These are phyloP conservation scores for Amesomyces nigricolor DNA, from an alignment of 2,329 filamentous ascomycete genomes.

Conservation along the genomic window DNA sequence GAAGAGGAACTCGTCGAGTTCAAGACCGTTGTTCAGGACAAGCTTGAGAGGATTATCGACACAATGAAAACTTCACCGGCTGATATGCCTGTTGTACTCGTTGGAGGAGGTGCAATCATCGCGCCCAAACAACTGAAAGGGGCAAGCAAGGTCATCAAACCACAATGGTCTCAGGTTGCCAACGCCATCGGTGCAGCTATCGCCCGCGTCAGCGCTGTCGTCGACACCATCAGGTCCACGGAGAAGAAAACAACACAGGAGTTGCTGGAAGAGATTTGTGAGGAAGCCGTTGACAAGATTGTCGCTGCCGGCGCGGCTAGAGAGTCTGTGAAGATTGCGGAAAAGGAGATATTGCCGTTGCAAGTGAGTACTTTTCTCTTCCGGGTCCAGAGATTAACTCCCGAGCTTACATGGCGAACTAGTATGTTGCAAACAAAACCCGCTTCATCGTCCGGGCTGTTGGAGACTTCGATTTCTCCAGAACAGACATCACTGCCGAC, in stretches of 20 bases:
- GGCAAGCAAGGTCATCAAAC: slow-evolving; percentile 51
- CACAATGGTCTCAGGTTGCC: slow-evolving; percentile 52
- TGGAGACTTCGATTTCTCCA: slow-evolving; percentile 49
- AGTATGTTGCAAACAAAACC: slow-evolving; percentile 49
- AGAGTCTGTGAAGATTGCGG: slow-evolving; percentile 43
- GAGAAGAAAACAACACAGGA: slow-evolving; percentile 36
- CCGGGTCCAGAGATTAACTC: background rate
- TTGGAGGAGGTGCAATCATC: slow-evolving; percentile 58
- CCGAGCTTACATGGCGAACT: background rate
- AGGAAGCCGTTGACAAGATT: slow-evolving; percentile 40
- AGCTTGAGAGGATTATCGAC: slow-evolving; percentile 53
- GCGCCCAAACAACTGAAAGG: slow-evolving; percentile 50
- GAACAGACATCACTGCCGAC: slow-evolving; percentile 25
- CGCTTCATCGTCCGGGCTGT: slow-evolving; percentile 55
- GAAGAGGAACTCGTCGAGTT: slow-evolving; percentile 35
- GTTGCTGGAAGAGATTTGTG: slow-evolving; percentile 35
- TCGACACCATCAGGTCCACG: slow-evolving; percentile 47
- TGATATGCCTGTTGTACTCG: slow-evolving; percentile 55
- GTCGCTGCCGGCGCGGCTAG: slow-evolving; percentile 41
- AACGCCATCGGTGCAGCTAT: slow-evolving; percentile 62
- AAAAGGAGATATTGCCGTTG: slow-evolving; percentile 50
- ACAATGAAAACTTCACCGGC: slow-evolving; percentile 57
- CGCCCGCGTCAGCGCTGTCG: slow-evolving; percentile 51
- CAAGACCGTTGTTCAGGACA: slow-evolving; percentile 39
- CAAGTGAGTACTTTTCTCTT: slow-evolving; percentile 32